Evolutionary conservation across 805 yeast species (phyloP), one percentile per base, ranked within the genome.

Genomic region (Lipomyces starkeyi): DNA sequence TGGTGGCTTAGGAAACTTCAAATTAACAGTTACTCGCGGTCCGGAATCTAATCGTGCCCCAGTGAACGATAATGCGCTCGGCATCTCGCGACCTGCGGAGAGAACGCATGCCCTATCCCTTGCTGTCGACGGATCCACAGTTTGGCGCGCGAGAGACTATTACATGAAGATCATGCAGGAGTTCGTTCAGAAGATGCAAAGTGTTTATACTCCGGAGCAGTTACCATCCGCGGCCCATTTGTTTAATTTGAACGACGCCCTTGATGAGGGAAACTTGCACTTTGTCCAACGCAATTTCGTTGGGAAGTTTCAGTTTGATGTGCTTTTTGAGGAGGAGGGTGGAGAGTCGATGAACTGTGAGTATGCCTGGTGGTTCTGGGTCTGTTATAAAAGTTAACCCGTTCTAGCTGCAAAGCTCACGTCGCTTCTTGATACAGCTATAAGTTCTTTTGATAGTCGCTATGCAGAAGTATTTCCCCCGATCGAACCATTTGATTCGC

Each of bases 91-190:
- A 14, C 66, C 71, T 2, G 34, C 65, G 4, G 61, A 37, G 35
- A 17, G 55, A 8, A 68, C 68, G 57, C 69, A 65, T 34, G 58
- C 54, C 25, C 58, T 62, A 9, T 35, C 66, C 29, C 13, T 68
- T 22, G 27, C 32, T 1, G 71, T 63, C 25, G 62, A 64, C 34
- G 27, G 62, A 25, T 59, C 49, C 11, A 58, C 65, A 7, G 11
- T 68, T 8, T 93, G 97, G 97, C 83, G 83, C 74, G 95, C 94
- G 3, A 84, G 83, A 66, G 97, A 92, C 63, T 84, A 93, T 4
- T 92, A 88, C 75, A 80, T 86, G 76, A 85, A 91, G 0, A 70
- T 93, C 66, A 73, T 92, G 53, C 88, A 89, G 72, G 95, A 93
- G 61, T 86, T 91, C 7, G 79, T 93, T n/a, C 79, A 83, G 63